phyloP scores from a whole-genome alignment of 768 basidiomycete genomes.

The Erythrobasidium yunnanense region DNA sequence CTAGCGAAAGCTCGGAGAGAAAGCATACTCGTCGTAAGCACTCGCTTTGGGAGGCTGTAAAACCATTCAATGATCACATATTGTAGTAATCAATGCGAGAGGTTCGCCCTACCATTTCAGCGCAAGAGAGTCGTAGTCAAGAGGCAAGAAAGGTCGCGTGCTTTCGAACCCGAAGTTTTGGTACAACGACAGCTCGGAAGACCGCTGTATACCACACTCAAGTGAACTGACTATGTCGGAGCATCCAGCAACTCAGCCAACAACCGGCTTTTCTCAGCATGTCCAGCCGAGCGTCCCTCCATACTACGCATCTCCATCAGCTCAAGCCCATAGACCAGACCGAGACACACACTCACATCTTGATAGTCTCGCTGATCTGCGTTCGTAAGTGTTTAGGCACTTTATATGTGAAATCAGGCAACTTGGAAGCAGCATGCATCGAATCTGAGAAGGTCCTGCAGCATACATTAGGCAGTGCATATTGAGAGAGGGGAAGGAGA shows the following conservation, averaged over 20 bases:
- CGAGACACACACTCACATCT: neutral
- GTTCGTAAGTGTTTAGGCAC: neutral
- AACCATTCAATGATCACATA: too few relatives aligned
- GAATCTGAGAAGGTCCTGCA: slow-evolving; percentile 17
- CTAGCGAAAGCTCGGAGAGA: too few relatives aligned
- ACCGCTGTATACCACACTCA: too few relatives aligned
- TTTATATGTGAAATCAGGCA: neutral
- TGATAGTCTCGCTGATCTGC: neutral
- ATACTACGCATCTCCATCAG: neutral
- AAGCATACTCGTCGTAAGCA: slow-evolving; percentile 20
- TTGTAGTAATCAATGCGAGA: too few relatives aligned
- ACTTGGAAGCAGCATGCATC: neutral
- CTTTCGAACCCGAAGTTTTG: too few relatives aligned
- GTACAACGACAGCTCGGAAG: too few relatives aligned
- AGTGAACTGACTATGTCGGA: neutral
- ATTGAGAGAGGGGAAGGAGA: neutral
- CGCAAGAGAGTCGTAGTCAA: too few relatives aligned
- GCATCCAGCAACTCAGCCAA: neutral
- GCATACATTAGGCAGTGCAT: neutral
- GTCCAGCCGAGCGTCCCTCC: slow-evolving; percentile 6
- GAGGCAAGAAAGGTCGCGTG: too few relatives aligned
- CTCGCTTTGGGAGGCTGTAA: neutral
- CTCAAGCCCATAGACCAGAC: neutral
- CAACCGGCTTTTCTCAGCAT: slow-evolving; percentile 7
- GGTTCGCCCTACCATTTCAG: too few relatives aligned